A percentile compares a stretch with the other conserved stretches of the same genome.
These are phyloP conservation scores for Mortierella sp. DNA, from an alignment of 371 early-diverging fungal species.

Conservation along the genomic window DNA sequence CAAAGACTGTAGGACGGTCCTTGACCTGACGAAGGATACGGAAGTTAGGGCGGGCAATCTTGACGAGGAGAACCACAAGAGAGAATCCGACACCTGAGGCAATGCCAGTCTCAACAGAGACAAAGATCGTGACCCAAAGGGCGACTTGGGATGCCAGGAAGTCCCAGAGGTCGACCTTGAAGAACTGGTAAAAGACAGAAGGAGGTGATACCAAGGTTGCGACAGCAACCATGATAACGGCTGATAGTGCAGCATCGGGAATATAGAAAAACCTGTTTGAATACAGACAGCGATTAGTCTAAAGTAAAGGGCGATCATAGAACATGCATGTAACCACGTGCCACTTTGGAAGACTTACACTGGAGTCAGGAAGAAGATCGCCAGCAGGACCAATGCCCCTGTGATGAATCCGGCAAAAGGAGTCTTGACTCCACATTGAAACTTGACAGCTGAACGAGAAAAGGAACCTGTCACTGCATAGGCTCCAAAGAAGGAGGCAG, in stretches of 20 bases:
- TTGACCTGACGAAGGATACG: constrained; percentile 44
- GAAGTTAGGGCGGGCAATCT: constrained; percentile 65
- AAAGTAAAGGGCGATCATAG: too few relatives aligned
- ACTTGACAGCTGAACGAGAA: constrained; percentile 85
- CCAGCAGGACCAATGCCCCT: constrained; percentile 74
- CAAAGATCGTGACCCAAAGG: constrained; percentile 61
- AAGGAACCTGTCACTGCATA: constrained; percentile 90
- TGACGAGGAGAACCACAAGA: constrained; percentile 60
- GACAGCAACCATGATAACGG: constrained; percentile 81
- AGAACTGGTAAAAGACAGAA: constrained; percentile 53
- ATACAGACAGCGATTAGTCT: neutral
- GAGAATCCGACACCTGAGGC: constrained; percentile 63
- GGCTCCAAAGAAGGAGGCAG: constrained; percentile 84
- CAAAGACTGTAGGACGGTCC: constrained; percentile 44
- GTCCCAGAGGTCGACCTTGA: constrained; percentile 54
- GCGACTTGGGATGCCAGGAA: constrained; percentile 53
- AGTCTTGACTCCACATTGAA: constrained; percentile 63
- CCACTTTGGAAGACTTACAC: constrained; percentile 60
- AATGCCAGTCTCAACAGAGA: constrained; percentile 66
- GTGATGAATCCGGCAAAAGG: constrained; percentile 82
- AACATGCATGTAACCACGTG: too few relatives aligned
- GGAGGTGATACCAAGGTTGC: constrained; percentile 71
- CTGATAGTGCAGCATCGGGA: constrained; percentile 79
- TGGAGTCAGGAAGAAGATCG: constrained; percentile 80
- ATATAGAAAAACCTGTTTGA: constrained; percentile 75